Conservation (phyloP, 73 alveolate species). For the Chromera velia region DNA sequence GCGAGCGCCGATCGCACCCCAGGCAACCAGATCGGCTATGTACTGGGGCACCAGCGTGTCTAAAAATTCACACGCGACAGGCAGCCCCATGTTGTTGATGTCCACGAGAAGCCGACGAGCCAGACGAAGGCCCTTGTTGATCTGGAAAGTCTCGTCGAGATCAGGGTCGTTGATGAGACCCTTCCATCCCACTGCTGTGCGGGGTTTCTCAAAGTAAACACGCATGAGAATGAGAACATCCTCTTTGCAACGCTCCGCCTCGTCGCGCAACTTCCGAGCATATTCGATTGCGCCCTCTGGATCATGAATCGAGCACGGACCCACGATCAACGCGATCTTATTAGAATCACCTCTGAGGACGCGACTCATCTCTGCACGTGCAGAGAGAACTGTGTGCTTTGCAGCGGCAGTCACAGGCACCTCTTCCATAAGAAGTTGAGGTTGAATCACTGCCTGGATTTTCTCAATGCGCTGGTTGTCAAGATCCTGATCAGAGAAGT, state of each 20-base stretch:
- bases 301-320: conserved; percentile 47
- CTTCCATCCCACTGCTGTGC: conserved; percentile 29
- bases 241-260: conserved; percentile 7
- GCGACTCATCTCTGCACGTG: not conserved
- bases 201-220: conserved; percentile 38
- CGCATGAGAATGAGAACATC: conserved; percentile 36
- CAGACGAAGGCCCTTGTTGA: not conserved
- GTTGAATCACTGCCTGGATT: not conserved
- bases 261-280: not conserved
- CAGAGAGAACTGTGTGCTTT: not conserved
- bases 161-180: conserved; percentile 38
- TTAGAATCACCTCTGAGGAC: not conserved
- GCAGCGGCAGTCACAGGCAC: not conserved
- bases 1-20: conserved; percentile 41
- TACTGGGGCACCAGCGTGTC: conserved; percentile 7
- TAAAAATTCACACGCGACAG: conserved; percentile 29
- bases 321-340: conserved; percentile 23
- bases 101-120: not conserved
- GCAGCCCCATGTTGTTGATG: conserved; percentile 16
- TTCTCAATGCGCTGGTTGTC: not conserved
- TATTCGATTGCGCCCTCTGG: conserved; percentile 36
- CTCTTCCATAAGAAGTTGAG: not conserved
- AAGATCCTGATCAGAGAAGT: not conserved
- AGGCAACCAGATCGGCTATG: conserved; percentile 25
- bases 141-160: conserved; percentile 4